Evolutionary conservation across 768 basidiomycete species (phyloP).

Genomic region (Rhizopogon vinicolor): DNA sequence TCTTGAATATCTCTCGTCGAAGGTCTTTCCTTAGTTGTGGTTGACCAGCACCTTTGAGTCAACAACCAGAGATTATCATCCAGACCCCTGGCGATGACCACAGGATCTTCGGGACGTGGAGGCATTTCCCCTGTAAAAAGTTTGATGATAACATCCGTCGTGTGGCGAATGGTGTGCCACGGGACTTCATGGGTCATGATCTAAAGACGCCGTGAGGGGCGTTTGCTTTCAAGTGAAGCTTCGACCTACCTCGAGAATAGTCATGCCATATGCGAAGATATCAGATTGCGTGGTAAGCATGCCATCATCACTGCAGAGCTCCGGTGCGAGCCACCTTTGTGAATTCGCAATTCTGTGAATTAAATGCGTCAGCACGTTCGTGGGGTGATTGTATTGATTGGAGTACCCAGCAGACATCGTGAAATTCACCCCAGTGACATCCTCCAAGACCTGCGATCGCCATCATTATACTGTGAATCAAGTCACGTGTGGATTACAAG

Average conservation of each 20-base stretch:
- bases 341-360: slow-evolving; percentile 26
- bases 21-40: slow-evolving; percentile 31
- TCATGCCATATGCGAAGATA: slow-evolving; percentile 55
- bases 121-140: slow-evolving; percentile 40
- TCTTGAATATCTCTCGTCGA: slow-evolving; percentile 30
- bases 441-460: slow-evolving; percentile 45
- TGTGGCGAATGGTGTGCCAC: slow-evolving; percentile 44
- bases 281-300: slow-evolving; percentile 44
- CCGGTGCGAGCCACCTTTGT: slow-evolving; percentile 50
- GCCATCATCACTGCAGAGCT: slow-evolving; percentile 46
- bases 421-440: slow-evolving; percentile 52
- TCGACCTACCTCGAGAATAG: slow-evolving; percentile 44
- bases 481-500: background rate
- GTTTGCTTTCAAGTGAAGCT: background rate
- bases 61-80: slow-evolving; percentile 42
- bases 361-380: background rate
- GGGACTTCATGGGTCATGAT: slow-evolving; percentile 51
- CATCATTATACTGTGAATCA: background rate
- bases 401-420: slow-evolving; percentile 38
- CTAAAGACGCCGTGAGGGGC: slow-evolving; percentile 23
- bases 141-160: slow-evolving; percentile 48
- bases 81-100: slow-evolving; percentile 36
- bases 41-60: slow-evolving; percentile 39
- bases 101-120: slow-evolving; percentile 31
- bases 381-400: background rate